Conservation (phyloP, 2,329 filamentous ascomycete species). For the Stachybotrys chartarum region DNA sequence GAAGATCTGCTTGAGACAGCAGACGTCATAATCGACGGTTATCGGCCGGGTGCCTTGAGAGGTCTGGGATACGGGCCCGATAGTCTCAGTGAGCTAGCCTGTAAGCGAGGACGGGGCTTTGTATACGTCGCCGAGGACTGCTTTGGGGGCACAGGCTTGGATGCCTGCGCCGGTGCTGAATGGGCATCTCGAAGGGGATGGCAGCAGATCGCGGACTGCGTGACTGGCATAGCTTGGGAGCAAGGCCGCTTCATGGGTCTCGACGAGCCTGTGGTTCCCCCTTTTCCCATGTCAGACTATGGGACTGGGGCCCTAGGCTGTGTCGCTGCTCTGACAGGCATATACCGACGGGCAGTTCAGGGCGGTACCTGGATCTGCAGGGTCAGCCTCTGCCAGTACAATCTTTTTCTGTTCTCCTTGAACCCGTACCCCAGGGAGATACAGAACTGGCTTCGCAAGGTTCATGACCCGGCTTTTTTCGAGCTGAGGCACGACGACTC, state of each 20-base stretch:
- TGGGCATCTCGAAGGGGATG: conserved; percentile 19
- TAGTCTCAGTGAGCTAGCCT: conserved; percentile 2
- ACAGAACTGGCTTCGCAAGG: not conserved
- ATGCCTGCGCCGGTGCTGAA: conserved; percentile 8
- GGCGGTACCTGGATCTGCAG: not conserved
- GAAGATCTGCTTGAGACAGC: conserved; percentile 17
- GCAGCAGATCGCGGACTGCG: conserved; percentile 31
- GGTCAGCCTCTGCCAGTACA: not conserved
- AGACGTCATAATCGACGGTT: conserved; percentile 26
- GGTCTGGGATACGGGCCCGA: conserved; percentile 19
- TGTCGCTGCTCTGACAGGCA: not conserved
- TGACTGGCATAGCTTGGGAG: conserved; percentile 26
- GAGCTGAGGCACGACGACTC: conserved; percentile 1
- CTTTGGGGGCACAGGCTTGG: conserved; percentile 26
- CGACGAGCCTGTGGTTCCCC: conserved; percentile 14
- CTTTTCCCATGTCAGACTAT: conserved; percentile 1
- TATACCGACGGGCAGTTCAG: not conserved
- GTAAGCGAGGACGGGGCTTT: conserved; percentile 12
- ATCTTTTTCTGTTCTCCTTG: not conserved
- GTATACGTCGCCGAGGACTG: conserved; percentile 27
- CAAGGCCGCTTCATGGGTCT: conserved; percentile 30
- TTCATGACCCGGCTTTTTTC: not conserved
- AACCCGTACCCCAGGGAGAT: not conserved
- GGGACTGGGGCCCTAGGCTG: not conserved
- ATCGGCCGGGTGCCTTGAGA: conserved; percentile 22